A percentile compares a stretch with the other conserved stretches of the same genome.
Conservation (phyloP, 1,284 basidiomycete genomes). For the Cutaneotrichosporon arboriforme region DNA sequence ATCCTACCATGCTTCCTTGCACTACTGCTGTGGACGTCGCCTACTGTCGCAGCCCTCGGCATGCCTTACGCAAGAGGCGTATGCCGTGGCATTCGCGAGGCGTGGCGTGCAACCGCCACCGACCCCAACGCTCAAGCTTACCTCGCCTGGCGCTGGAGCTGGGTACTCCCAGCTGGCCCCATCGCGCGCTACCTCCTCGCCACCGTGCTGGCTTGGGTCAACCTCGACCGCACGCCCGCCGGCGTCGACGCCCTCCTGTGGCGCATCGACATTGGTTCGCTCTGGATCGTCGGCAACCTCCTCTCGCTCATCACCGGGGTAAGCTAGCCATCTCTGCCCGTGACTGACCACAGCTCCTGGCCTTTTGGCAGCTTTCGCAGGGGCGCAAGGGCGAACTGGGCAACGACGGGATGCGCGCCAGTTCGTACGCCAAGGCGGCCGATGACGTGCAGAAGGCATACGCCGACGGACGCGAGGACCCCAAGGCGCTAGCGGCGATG, state of each 20-base stretch:
- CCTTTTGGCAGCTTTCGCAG: slow-evolving; percentile 18
- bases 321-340: slow-evolving; percentile 6
- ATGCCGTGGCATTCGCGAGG: slow-evolving; percentile 9
- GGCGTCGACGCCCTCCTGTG: slow-evolving; percentile 2
- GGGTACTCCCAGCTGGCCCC: slow-evolving; percentile 39
- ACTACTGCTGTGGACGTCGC: slow-evolving; percentile 26
- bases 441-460: neutral
- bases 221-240: slow-evolving; percentile 23
- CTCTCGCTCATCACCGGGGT: slow-evolving; percentile 30
- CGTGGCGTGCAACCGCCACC: slow-evolving; percentile 19
- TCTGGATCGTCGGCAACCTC: slow-evolving; percentile 24
- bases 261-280: slow-evolving; percentile 20
- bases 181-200: slow-evolving; percentile 31
- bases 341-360: slow-evolving; percentile 26
- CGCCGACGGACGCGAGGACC: neutral
- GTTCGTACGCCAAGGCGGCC: slow-evolving; percentile 17
- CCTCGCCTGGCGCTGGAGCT: slow-evolving; percentile 32
- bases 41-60: slow-evolving; percentile 20
- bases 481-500: neutral
- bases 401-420: slow-evolving; percentile 29
- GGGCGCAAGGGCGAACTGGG: slow-evolving; percentile 28
- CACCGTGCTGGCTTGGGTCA: slow-evolving; percentile 31
- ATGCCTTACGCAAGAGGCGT: slow-evolving; percentile 21
- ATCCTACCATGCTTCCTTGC: slow-evolving; percentile 34
- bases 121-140: slow-evolving; percentile 18